These are phyloP conservation scores for Ascochyta clinopodiicola DNA, from an alignment of 2,329 filamentous ascomycete genomes.

Conservation along the genomic window DNA sequence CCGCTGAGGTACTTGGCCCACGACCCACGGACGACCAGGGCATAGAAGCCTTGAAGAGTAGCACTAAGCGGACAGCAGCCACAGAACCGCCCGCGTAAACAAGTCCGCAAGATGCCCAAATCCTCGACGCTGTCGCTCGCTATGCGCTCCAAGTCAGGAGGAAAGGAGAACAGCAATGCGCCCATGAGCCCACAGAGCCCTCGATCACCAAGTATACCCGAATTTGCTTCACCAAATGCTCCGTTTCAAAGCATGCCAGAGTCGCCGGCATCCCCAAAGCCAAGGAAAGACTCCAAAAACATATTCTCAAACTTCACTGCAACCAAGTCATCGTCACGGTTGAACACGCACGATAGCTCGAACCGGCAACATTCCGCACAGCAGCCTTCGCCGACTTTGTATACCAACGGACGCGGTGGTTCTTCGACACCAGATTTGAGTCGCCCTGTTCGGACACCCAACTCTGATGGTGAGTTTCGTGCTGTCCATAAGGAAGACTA, in stretches of 20 bases:
- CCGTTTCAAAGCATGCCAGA: slow-evolving; percentile 41
- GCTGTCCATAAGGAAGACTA: no score
- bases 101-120: slow-evolving; percentile 49
- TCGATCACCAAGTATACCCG: slow-evolving; percentile 37
- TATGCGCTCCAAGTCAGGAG: slow-evolving; percentile 40
- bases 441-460: slow-evolving; percentile 45
- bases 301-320: slow-evolving; percentile 59
- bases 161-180: slow-evolving; percentile 34
- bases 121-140: slow-evolving; percentile 47
- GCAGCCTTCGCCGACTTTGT: slow-evolving; percentile 41
- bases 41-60: slow-evolving; percentile 7
- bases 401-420: slow-evolving; percentile 52
- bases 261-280: slow-evolving; percentile 45
- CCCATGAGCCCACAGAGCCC: slow-evolving; percentile 47
- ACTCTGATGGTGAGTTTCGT: slow-evolving; percentile 41
- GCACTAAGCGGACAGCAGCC: slow-evolving; percentile 36
- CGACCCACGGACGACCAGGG: slow-evolving; percentile 1
- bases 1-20: slow-evolving; percentile 36
- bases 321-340: slow-evolving; percentile 54
- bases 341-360: slow-evolving; percentile 46
- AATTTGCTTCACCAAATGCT: slow-evolving; percentile 40
- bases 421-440: slow-evolving; percentile 58
- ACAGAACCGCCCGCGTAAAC: slow-evolving; percentile 33
- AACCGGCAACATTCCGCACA: slow-evolving; percentile 44
- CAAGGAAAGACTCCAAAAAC: slow-evolving; percentile 48